Conservation (phyloP, 495 filamentous ascomycete genomes). For the Gamarada debralockiae region DNA sequence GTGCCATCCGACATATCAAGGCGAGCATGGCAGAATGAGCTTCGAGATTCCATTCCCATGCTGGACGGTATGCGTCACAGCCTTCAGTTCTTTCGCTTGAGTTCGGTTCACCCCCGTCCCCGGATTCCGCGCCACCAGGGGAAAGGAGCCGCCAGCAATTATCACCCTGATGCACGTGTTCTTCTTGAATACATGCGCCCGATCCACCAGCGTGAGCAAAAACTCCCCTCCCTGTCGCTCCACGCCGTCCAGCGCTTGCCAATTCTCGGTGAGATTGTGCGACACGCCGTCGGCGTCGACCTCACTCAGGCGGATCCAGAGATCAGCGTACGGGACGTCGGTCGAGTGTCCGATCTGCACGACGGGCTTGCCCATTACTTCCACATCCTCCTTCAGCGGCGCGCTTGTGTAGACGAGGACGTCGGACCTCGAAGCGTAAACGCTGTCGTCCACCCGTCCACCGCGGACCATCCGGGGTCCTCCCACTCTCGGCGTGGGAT, state of each 20-base stretch:
- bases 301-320: slow-evolving; percentile 30
- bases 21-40: neutral
- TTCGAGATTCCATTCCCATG: neutral
- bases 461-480: slow-evolving; percentile 1
- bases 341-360: slow-evolving; percentile 25
- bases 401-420: slow-evolving; percentile 28
- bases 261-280: slow-evolving; percentile 24
- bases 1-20: neutral
- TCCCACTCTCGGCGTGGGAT: slow-evolving; percentile 29
- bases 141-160: slow-evolving; percentile 12
- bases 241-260: neutral
- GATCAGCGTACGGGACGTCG: slow-evolving; percentile 27
- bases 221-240: slow-evolving; percentile 16
- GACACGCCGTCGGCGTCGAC: slow-evolving; percentile 27
- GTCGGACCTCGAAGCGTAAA: slow-evolving; percentile 24
- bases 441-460: slow-evolving; percentile 22
- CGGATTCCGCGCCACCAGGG: slow-evolving; percentile 9
- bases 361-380: slow-evolving; percentile 23
- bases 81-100: neutral
- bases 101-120: slow-evolving; percentile 13
- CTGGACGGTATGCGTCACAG: neutral
- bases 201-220: slow-evolving; percentile 1
- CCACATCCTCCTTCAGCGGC: slow-evolving; percentile 24
- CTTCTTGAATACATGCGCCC: slow-evolving; percentile 16
- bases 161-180: slow-evolving; percentile 5